A percentile compares a stretch with the other conserved stretches of the same genome.
phyloP scores from a whole-genome alignment of 2,329 filamentous ascomycete genomes.

The Cyphellophora europaea region DNA sequence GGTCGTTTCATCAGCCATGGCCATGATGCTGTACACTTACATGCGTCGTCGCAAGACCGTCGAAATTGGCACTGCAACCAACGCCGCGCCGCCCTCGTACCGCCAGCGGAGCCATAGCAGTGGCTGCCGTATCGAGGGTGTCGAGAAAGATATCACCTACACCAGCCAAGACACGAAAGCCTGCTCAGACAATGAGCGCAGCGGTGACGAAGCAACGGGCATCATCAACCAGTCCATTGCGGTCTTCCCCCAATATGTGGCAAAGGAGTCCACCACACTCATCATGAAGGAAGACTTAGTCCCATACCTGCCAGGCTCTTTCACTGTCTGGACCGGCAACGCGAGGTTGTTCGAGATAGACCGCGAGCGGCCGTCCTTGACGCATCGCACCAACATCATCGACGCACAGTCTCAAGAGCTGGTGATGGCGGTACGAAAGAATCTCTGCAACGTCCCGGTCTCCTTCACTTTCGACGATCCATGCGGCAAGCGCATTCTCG shows the following conservation, averaged over 20 bases:
- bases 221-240: neutral
- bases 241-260: neutral
- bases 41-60: neutral
- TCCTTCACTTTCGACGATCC: neutral
- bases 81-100: neutral
- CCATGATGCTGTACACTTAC: neutral
- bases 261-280: neutral
- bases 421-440: neutral
- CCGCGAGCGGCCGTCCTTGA: neutral
- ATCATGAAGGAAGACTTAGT: neutral
- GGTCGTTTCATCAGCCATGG: neutral
- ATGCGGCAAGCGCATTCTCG: neutral
- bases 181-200: neutral
- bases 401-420: neutral
- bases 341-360: neutral
- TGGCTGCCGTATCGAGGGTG: neutral
- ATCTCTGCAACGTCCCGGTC: neutral
- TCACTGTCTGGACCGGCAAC: neutral
- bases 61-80: neutral
- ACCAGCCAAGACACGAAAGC: neutral
- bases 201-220: neutral
- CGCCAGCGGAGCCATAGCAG: neutral
- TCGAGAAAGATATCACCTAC: neutral
- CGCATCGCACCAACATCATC: neutral
- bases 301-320: neutral